phyloP scores from a whole-genome alignment of 805 yeast genomes.

The Saturnispora mendoncae region DNA sequence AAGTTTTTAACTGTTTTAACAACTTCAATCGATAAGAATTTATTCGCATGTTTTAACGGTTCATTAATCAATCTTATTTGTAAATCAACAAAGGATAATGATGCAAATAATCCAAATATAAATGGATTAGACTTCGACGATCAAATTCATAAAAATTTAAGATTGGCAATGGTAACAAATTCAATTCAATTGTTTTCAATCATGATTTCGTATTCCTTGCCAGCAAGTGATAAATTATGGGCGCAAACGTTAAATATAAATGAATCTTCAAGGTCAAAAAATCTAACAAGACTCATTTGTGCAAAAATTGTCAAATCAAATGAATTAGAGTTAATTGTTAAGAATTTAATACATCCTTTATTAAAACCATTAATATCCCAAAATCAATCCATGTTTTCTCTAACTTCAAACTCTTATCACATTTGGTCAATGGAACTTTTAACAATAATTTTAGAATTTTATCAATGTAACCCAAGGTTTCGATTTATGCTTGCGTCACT shows the following conservation, averaged over 20 bases:
- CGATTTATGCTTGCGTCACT: slow-evolving; percentile 36
- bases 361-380: slow-evolving; percentile 32
- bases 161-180: slow-evolving; percentile 42
- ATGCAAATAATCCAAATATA: slow-evolving; percentile 10
- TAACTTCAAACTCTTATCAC: slow-evolving; percentile 17
- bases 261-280: slow-evolving; percentile 17
- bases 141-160: slow-evolving; percentile 29
- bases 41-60: slow-evolving; percentile 46
- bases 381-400: slow-evolving; percentile 19
- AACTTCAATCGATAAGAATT: slow-evolving; percentile 39
- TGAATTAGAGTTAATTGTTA: slow-evolving; percentile 44
- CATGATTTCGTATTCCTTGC: slow-evolving; percentile 57
- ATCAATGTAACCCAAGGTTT: slow-evolving; percentile 61
- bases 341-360: slow-evolving; percentile 40
- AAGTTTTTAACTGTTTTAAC: slow-evolving; percentile 50
- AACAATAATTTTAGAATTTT: slow-evolving; percentile 64
- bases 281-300: slow-evolving; percentile 42
- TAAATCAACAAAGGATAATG: slow-evolving; percentile 34
- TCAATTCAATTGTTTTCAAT: slow-evolving; percentile 55
- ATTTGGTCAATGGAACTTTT: slow-evolving; percentile 51
- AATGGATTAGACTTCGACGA: slow-evolving; percentile 34
- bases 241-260: slow-evolving; percentile 27
- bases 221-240: slow-evolving; percentile 35
- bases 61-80: slow-evolving; percentile 61
- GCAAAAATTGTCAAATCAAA: slow-evolving; percentile 45